Base-by-base conservation (phyloP, 192 early-diverging fungal genomes). In the Gonapodya prolifera region DNA sequence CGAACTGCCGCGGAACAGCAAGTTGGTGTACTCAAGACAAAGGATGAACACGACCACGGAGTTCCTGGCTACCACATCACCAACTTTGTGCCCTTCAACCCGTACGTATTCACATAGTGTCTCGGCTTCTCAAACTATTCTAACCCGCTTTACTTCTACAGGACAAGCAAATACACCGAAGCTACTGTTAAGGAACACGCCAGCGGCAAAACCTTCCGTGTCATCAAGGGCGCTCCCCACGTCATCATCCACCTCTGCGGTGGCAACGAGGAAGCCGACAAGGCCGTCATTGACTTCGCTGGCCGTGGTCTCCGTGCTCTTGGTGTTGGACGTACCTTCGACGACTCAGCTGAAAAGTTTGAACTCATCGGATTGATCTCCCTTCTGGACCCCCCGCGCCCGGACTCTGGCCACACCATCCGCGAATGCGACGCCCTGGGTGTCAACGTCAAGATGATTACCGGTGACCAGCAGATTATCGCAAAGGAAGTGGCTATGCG, bases 361-460 rank as follows among this genome's bases (percentile, higher is more conserved):
- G 86, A 92, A 81, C 81, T 97, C 1, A 89, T 97, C 75, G 95
- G 94, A 77, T 91, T 96, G 91, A 94, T 97, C 70, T 92, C 95
- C 34, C 84, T 97, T 73, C 85, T 96, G 33, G 95, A 96, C 81
- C 94, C 94, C 36, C 94, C 94, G 70, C 2, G 94, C 35, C 91
- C 92, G 33, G 94, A 96, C 83, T 96, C 94, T 8, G 93, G 85
- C 33, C 84, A 89, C 78, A 98, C 96, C 17, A 96, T 98, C 77
- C 79, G 82, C 30, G 91, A 92, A 70, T 96, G 95, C 83, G 86
- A 91, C 77, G 82, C 84, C n/a, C 89, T 95, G 82, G 96, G 95
- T 75, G 91, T 98, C 13, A 88, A 91, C 70, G 93, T 96, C 80
- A 98, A 98, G 84, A 96, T 96, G 96, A 92, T 98, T 79, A 98